Evolutionary conservation across 192 early-diverging fungal genomes (phyloP), one percentile per base, ranked within the genome.

Genomic region (Tieghemiomyces parasiticus): DNA sequence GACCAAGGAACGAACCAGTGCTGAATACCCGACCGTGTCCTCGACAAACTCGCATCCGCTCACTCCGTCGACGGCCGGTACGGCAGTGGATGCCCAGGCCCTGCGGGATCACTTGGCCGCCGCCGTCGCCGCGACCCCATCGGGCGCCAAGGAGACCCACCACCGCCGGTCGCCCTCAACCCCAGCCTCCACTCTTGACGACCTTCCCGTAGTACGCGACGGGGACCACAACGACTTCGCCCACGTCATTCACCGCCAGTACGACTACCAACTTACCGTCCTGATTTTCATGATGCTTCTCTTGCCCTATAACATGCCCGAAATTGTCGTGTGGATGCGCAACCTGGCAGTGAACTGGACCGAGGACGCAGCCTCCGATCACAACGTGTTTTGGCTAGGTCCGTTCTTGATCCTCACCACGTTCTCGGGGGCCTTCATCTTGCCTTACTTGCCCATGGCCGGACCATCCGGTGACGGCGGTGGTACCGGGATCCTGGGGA

Each of bases 331-430:
- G 4, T 90, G 87, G 87, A 82, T 86, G 58, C 72, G 85, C 28
- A 90, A 90, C 60, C 61, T 90, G 35, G 79, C 83, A 22, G 87
- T 90, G 10, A 66, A 82, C 59, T 90, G 87, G 87, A 85, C 82
- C 60, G 87, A 81, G 29, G 85, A 86, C 14, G 85, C 87, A 16
- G 81, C 87, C 19, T 87, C 84, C 1, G 85, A 86, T 54, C 85
- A 90, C 61, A 81, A 65, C 55, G 38, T 65, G 38, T 46, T 61
- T 2, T 65, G 64, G 45, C 67, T 69, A 61, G 61, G 54, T 22
- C 67, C 64, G 24, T 76, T 71, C 59, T 77, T 72, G 66, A 60
- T 66, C 20, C 50, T 71, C 32, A 55, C 62, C 0, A 49, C 69
- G 50, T 53, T 71, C 54, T 65, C 71, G 6, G 60, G 67, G 19